Evolutionary conservation across 805 yeast genomes (phyloP).

Genomic region (Myxozyma geophila): DNA sequence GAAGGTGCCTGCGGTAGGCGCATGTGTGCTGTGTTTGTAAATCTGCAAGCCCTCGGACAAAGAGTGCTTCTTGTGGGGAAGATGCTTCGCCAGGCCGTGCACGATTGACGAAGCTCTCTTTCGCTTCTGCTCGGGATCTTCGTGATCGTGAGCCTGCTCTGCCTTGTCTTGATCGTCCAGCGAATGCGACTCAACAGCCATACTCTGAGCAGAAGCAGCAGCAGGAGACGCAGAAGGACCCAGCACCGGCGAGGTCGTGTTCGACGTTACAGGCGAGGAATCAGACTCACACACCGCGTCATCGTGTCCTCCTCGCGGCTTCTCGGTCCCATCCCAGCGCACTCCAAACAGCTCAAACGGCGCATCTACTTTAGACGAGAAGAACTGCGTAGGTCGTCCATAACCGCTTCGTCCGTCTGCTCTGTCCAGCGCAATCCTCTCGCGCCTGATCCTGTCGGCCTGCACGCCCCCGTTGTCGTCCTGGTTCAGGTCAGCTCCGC

Average conservation of each 20-base stretch:
- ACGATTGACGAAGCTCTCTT: conserved; percentile 1
- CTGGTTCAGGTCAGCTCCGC: not conserved
- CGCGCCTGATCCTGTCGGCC: not conserved
- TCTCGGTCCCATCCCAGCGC: conserved; percentile 19
- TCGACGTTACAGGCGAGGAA: not conserved
- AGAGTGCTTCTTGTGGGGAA: conserved; percentile 3
- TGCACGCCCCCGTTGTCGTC: not conserved
- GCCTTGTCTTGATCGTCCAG: not conserved
- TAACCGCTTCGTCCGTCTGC: not conserved
- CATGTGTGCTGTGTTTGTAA: conserved; percentile 7
- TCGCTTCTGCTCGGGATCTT: not conserved
- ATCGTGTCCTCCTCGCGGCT: not conserved
- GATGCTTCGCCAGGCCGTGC: conserved; percentile 13
- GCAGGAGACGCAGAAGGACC: not conserved
- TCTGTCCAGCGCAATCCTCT: not conserved
- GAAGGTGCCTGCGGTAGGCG: conserved; percentile 18
- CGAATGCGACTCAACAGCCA: too few relatives aligned
- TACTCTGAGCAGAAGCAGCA: not conserved
- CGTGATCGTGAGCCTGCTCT: not conserved
- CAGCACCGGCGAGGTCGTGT: not conserved
- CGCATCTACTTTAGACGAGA: conserved; percentile 23
- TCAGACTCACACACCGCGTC: conserved; percentile 3
- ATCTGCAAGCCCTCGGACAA: not conserved
- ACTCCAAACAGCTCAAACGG: conserved; percentile 33
- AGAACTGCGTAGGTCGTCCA: conserved; percentile 26